Base-by-base conservation (phyloP, 192 early-diverging fungal genomes). In the Backusella australiensis region DNA sequence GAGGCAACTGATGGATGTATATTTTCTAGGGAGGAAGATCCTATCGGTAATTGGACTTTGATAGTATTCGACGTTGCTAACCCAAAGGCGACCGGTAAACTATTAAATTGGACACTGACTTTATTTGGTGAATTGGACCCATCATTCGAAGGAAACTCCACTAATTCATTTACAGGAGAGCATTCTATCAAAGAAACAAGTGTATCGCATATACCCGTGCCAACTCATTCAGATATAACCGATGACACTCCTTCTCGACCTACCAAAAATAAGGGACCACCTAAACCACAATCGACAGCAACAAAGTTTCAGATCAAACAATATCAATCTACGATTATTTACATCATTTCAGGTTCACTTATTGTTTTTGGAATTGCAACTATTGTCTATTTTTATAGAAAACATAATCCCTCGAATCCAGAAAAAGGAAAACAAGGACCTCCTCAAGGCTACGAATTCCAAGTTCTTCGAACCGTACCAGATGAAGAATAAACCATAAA, bases 11-110 rank as follows among this genome's bases (percentile, higher is more conserved):
- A 39, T 6, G 19, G 5, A 6, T 35, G 39, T 29, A 69, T 26
- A 69, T 42, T 4, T 69, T 2, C 1, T 69, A 69, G 68, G 70
- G 94, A 92, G 74, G 96, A 98, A 75, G 80, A 90, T 46, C 93
- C 94, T 23, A 75, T 91, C 0, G 96, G 96, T 67, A 76, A 71
- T n/a, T 98, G 96, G 96, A 87, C 86, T 15, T 81, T 94, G 77
- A 81, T 83, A 5, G 90, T 94, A 38, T 88, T 81, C 34, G 92
- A 94, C 77, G 84, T 86, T 0, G 73, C 71, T 32, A 81, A 89
- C 76, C 80, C 86, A 17, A 73, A 80, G 17, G 75, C 81, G 29
- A 81, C 85, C 0, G 91, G 92, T 17, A 82, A 71, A n/a, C 81
- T 93, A 59, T 72, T 85, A 17, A 76, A 87, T 17, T 94, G 93